Conservation (phyloP, 2,329 filamentous ascomycete genomes). For the Aspergillus intermedius region DNA sequence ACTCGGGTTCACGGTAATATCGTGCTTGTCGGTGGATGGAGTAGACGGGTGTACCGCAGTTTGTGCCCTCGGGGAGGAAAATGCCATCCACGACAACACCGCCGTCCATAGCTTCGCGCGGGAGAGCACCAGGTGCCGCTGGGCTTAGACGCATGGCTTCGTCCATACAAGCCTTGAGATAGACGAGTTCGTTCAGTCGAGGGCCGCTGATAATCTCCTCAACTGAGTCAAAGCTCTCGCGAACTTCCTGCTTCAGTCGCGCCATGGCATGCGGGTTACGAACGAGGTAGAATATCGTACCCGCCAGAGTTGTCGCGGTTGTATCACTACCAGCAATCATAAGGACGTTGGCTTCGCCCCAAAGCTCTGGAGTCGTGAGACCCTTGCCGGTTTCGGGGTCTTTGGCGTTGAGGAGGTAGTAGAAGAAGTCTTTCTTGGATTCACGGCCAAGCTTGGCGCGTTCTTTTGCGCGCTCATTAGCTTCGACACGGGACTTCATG, state of each 20-base stretch:
- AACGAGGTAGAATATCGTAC: constrained; percentile 36
- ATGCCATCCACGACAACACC: constrained; percentile 33
- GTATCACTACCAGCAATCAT: constrained; percentile 69
- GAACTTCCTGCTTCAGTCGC: constrained; percentile 30
- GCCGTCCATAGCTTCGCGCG: constrained; percentile 33
- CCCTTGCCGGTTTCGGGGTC: constrained; percentile 65
- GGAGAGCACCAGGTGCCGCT: constrained; percentile 32
- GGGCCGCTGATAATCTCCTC: constrained; percentile 33
- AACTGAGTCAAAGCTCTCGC: constrained; percentile 26
- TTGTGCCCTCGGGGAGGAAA: constrained; percentile 45
- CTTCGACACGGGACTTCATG: constrained; percentile 62
- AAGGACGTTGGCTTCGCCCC: constrained; percentile 64
- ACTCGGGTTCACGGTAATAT: constrained; percentile 56
- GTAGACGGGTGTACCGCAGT: constrained; percentile 62
- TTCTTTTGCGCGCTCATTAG: constrained; percentile 57
- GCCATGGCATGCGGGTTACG: constrained; percentile 26
- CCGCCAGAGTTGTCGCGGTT: constrained; percentile 56
- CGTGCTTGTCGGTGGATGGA: constrained; percentile 60
- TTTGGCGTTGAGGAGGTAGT: constrained; percentile 64
- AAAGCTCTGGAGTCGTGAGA: constrained; percentile 60
- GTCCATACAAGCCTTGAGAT: constrained; percentile 37
- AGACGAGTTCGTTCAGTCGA: constrained; percentile 30
- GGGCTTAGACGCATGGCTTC: constrained; percentile 37
- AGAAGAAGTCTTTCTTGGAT: constrained; percentile 68
- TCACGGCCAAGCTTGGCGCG: constrained; percentile 54